phyloP scores from a whole-genome alignment of 495 filamentous ascomycete genomes.

The Apodospora peruviana region DNA sequence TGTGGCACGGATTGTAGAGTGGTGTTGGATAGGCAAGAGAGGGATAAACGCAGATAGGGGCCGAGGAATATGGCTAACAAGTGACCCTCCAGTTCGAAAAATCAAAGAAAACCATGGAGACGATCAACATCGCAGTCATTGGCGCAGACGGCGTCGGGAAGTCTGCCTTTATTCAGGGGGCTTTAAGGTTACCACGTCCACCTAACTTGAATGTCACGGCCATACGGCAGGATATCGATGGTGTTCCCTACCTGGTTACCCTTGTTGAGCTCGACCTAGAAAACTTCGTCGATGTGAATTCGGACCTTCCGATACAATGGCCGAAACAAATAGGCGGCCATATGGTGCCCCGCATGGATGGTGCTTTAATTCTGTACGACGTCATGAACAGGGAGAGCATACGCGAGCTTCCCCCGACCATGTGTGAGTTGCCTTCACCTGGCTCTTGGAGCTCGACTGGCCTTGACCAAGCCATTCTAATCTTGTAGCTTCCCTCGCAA shows the following conservation, averaged over 20 bases:
- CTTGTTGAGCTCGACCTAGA: constrained; percentile 71
- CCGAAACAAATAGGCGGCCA: constrained; percentile 64
- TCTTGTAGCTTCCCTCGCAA: constrained; percentile 59
- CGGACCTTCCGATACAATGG: constrained; percentile 68
- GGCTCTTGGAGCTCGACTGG: neutral
- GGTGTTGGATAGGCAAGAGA: neutral
- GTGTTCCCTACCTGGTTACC: constrained; percentile 68
- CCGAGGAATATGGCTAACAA: constrained; percentile 13
- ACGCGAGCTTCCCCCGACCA: constrained; percentile 56
- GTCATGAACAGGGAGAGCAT: constrained; percentile 70
- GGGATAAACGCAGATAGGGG: neutral
- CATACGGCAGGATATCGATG: constrained; percentile 72
- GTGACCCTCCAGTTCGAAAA: constrained; percentile 17
- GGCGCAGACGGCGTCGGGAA: constrained; percentile 80
- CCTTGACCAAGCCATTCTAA: constrained; percentile 8
- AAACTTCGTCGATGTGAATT: constrained; percentile 61
- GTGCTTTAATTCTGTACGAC: constrained; percentile 80
- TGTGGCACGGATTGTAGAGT: neutral
- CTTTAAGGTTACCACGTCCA: constrained; percentile 60
- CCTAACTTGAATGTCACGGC: constrained; percentile 51
- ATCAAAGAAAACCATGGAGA: constrained; percentile 40
- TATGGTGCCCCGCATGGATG: constrained; percentile 69
- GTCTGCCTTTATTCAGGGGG: constrained; percentile 79
- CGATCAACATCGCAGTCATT: constrained; percentile 81
- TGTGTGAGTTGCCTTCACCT: constrained; percentile 56